phyloP scores from a whole-genome alignment of 805 yeast species.

The Ascoidea asiatica region DNA sequence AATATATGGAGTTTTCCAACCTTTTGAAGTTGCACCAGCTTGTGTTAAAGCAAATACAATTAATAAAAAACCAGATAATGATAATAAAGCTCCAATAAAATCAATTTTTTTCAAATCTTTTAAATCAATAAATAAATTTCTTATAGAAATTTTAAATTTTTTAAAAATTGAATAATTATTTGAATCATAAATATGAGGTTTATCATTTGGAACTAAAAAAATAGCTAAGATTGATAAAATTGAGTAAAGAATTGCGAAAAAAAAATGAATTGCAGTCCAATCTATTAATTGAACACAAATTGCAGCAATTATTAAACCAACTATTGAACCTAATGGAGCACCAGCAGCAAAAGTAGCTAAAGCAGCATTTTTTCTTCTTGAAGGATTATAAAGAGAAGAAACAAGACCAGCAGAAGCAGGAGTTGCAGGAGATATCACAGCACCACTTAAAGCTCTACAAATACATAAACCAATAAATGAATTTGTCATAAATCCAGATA shows the following conservation, averaged over 20 bases:
- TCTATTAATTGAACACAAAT: conserved; percentile 23
- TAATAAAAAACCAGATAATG: conserved; percentile 25
- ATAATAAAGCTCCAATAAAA: conserved; percentile 28
- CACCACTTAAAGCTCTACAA: conserved; percentile 31
- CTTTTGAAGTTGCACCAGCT: conserved; percentile 23
- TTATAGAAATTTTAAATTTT: not conserved
- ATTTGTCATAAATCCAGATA: conserved; percentile 23
- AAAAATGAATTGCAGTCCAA: conserved; percentile 30
- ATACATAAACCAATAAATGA: conserved; percentile 23
- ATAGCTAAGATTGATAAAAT: conserved; percentile 14
- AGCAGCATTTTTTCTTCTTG: conserved; percentile 26
- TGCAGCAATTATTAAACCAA: conserved; percentile 30
- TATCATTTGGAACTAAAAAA: conserved; percentile 24
- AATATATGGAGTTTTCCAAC: conserved; percentile 35
- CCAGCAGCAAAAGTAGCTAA: conserved; percentile 31
- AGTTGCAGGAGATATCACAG: conserved; percentile 27
- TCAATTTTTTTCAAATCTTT: conserved; percentile 19
- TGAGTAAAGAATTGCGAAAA: conserved; percentile 24
- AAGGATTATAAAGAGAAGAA: conserved; percentile 26
- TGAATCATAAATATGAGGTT: not conserved
- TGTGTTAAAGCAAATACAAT: conserved; percentile 31
- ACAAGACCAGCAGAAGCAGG: conserved; percentile 35
- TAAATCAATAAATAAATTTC: conserved; percentile 2
- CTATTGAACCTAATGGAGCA: conserved; percentile 32
- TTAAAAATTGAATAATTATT: not conserved